Evolutionary conservation across 2,329 filamentous ascomycete genomes (phyloP).

Genomic region (Aspergillus novofumigatus): DNA sequence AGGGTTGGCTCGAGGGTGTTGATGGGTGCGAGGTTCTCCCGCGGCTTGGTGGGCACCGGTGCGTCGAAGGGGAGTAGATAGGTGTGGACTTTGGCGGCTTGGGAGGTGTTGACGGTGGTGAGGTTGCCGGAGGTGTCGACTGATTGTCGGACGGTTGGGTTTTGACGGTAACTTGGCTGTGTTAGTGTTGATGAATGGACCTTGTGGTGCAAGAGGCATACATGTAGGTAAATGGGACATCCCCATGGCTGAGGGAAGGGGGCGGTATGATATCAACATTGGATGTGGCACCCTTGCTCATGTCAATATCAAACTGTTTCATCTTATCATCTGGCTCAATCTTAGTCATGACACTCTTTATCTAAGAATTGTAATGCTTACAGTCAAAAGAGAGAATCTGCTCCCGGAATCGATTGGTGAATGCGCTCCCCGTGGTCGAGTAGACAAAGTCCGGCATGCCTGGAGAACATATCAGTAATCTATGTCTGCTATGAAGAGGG

Average conservation of each 20-base stretch:
- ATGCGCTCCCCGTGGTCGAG: conserved; percentile 62
- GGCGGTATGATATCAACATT: conserved; percentile 73
- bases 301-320: conserved; percentile 63
- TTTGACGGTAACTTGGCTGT: conserved; percentile 71
- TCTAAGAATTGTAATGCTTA: conserved; percentile 33
- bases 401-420: conserved; percentile 67
- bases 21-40: conserved; percentile 52
- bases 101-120: conserved; percentile 55
- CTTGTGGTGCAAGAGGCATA: conserved; percentile 22
- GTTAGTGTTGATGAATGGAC: conserved; percentile 16
- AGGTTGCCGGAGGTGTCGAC: conserved; percentile 57
- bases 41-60: conserved; percentile 56
- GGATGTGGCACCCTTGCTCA: conserved; percentile 55
- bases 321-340: conserved; percentile 48
- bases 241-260: conserved; percentile 70
- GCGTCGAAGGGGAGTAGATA: conserved; percentile 60
- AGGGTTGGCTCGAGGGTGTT: conserved; percentile 53
- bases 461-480: conserved; percentile 22
- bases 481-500: neutral
- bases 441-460: conserved; percentile 83
- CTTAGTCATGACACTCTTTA: neutral
- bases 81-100: conserved; percentile 55
- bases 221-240: conserved; percentile 64
- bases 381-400: conserved; percentile 68
- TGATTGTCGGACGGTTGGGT: conserved; percentile 66